Conservation (phyloP, 148 eudicot genomes). For the Mesembryanthemum crystallinum region DNA sequence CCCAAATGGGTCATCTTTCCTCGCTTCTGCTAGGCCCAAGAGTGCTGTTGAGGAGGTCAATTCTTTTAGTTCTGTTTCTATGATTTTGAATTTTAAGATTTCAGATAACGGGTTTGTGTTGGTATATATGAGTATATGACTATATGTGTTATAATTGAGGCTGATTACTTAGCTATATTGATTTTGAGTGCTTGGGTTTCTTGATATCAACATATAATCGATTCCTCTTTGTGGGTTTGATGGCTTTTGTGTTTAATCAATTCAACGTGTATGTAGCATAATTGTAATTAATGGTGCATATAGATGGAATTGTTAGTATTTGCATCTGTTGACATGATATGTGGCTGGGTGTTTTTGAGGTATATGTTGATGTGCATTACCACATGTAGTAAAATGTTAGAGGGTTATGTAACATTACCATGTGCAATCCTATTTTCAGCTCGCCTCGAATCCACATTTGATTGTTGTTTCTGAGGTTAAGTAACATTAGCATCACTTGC, state of each 20-base stretch:
- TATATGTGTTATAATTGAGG: neutral
- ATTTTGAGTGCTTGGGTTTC: neutral
- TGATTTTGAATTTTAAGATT: constrained; percentile 18
- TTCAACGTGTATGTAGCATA: neutral
- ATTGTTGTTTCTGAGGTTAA: too few species aligned
- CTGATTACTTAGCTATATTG: neutral
- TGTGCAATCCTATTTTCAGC: too few species aligned
- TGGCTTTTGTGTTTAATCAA: neutral
- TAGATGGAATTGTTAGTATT: neutral
- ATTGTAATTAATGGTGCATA: neutral
- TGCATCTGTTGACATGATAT: neutral
- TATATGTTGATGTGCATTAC: too few species aligned
- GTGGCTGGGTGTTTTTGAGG: too few species aligned
- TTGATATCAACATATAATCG: neutral
- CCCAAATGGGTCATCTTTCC: constrained; percentile 44
- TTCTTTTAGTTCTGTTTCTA: constrained; percentile 26
- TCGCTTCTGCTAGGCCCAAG: constrained; percentile 74
- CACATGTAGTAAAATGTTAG: too few species aligned
- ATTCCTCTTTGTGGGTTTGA: neutral
- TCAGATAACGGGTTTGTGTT: constrained; percentile 25
- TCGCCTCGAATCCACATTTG: too few species aligned
- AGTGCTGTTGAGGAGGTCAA: constrained; percentile 61
- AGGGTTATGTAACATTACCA: too few species aligned
- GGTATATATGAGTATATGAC: too few species aligned
- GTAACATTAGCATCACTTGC: too few species aligned